Base-by-base conservation (phyloP, 352 stramenopile species). In the Phytophthora sansomeana region DNA sequence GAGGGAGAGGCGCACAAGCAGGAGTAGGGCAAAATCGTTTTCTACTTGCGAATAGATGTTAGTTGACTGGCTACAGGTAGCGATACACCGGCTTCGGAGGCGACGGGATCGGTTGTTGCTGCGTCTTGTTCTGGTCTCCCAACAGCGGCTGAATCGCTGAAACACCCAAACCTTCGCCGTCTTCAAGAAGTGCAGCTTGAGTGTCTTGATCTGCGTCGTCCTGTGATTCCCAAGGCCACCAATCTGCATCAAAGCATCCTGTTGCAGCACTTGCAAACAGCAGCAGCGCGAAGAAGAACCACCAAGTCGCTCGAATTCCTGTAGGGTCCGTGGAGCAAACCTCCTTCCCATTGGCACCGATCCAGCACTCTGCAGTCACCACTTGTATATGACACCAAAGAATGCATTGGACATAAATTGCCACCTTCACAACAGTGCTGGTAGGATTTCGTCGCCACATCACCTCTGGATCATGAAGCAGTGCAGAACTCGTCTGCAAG, bases 281-380 rank as follows among this genome's bases (percentile, higher is more conserved):
- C 42, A 91, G 65, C 50, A 87, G 36, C 32, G 62, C 77, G 60
- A 91, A 82, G 77, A 85, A 92, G 65, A 91, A 80, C 84, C 84
- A 92, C 78, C 80, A 90, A 36, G 80, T 63, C 26, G 74, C 64
- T 47, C 82, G 57, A 67, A 81, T 81, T 9, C 72, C 78, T 6
- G 74, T 51, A 10, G 74, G 69, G 16, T 92, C 84, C 4, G 73
- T 52, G 8, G 75, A 67, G 48, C 84, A 92, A 61, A 92, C 75
- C 58, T 86, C 73, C 10, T 75, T 63, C 50, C 81, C 84, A 39
- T 89, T 80, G 46, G 64, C 72, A 41, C 74, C 74, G 30, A 56
- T 74, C 84, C 84, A 91, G 72, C 84, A 92, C 44, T 92, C 80
- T 38, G 68, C 80, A 39, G 38, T 5, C 8, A 65, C 61, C 13